Evolutionary conservation across 768 basidiomycete species (phyloP).

Genomic region (Fomitopsis serialis): DNA sequence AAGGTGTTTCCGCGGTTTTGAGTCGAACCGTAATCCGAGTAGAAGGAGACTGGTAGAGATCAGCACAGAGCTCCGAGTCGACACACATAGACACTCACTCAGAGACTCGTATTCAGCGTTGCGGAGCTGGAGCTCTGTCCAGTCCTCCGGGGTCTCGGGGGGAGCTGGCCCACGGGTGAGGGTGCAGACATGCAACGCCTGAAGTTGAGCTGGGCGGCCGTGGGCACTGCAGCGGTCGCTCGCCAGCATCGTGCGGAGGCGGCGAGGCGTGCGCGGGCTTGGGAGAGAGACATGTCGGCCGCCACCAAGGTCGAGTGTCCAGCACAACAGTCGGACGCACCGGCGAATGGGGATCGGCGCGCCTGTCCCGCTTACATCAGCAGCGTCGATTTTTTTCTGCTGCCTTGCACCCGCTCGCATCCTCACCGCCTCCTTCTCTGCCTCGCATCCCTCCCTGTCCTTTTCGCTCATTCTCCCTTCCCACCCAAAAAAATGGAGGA

Average conservation of each 20-base stretch:
- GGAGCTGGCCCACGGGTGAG: conserved; percentile 13
- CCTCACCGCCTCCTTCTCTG: conserved; percentile 23
- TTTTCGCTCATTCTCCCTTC: conserved; percentile 28
- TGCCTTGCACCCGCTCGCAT: conserved; percentile 19
- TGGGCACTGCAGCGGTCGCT: not conserved
- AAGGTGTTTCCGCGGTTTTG: conserved; percentile 62
- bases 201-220: not conserved
- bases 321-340: conserved; percentile 3
- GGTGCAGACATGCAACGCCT: not conserved
- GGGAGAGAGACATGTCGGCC: conserved; percentile 18
- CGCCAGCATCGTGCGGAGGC: conserved; percentile 15
- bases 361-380: conserved; percentile 48
- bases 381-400: conserved; percentile 37
- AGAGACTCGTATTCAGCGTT: conserved; percentile 52
- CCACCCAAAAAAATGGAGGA: conserved; percentile 75
- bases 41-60: conserved; percentile 45
- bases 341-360: no score
- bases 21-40: conserved; percentile 73
- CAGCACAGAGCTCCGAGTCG: not conserved
- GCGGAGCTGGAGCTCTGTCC: conserved; percentile 56
- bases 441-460: conserved; percentile 9
- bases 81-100: conserved; percentile 34
- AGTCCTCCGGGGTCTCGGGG: conserved; percentile 52
- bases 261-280: conserved; percentile 13
- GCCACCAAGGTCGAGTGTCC: not conserved